These are phyloP conservation scores for Cryptococcus sp. DNA, from an alignment of 1,284 basidiomycete genomes.

Conservation along the genomic window DNA sequence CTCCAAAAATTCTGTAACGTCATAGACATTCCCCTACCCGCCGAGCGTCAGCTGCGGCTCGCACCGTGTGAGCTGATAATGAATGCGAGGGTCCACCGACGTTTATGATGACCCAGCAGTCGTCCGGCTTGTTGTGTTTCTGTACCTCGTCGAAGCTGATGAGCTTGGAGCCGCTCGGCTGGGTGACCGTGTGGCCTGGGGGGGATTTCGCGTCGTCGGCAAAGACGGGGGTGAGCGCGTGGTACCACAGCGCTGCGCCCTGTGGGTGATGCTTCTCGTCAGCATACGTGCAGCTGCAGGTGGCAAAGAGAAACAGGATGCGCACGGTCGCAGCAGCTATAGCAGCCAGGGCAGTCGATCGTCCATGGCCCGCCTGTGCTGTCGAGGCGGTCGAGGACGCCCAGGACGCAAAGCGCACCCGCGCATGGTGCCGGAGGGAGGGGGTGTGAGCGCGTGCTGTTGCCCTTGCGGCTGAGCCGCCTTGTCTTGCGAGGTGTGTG, in stretches of 20 bases:
- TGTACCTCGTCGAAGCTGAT: constrained; percentile 56
- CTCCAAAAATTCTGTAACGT: constrained; percentile 74
- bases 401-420: neutral
- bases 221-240: constrained; percentile 3
- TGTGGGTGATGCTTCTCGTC: neutral
- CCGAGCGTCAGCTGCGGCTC: constrained; percentile 1
- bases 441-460: neutral
- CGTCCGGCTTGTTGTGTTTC: constrained; percentile 54
- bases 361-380: neutral
- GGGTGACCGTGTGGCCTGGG: constrained; percentile 13
- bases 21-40: constrained; percentile 46
- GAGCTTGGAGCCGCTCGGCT: constrained; percentile 40
- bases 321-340: neutral
- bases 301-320: neutral
- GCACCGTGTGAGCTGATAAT: neutral
- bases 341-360: neutral
- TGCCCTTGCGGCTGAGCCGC: neutral
- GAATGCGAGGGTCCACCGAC: constrained; percentile 27
- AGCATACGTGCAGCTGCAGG: neutral
- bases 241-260: constrained; percentile 10
- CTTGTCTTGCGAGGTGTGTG: neutral
- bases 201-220: constrained; percentile 11
- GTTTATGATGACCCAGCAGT: constrained; percentile 81
- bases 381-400: no score
- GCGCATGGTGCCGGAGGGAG: neutral